Conservation (phyloP, 2,329 filamentous ascomycete genomes). For the Bipolaris victoriae region DNA sequence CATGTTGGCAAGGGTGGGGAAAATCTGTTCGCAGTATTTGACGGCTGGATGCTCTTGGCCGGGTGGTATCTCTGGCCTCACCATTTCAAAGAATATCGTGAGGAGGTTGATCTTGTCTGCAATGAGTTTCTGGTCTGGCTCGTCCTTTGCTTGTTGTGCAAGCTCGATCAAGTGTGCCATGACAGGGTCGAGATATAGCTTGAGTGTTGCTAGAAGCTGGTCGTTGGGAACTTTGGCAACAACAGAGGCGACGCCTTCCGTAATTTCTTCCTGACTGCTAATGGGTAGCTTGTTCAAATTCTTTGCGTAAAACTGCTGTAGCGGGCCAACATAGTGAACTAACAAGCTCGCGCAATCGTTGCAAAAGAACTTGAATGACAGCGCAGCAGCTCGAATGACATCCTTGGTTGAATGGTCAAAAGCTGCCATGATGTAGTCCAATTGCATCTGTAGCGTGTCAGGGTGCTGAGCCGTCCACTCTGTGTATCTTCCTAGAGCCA, state of each 20-base stretch:
- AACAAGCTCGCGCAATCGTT: constrained; percentile 90
- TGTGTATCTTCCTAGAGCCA: constrained; percentile 95
- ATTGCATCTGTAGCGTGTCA: constrained; percentile 87
- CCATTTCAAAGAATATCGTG: constrained; percentile 83
- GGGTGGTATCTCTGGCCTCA: constrained; percentile 74
- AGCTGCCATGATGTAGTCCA: constrained; percentile 93
- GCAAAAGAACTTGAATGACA: constrained; percentile 97
- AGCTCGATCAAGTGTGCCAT: constrained; percentile 84
- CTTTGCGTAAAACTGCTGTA: constrained; percentile 91
- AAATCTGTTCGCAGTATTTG: constrained; percentile 94
- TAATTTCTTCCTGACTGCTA: constrained; percentile 91
- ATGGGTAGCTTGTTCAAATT: constrained; percentile 85
- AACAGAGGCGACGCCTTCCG: constrained; percentile 91
- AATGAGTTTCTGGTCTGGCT: constrained; percentile 82
- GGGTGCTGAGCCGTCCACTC: constrained; percentile 97
- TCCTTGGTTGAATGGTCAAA: constrained; percentile 90
- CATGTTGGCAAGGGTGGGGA: constrained; percentile 84
- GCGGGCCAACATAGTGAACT: constrained; percentile 79
- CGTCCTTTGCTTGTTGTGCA: constrained; percentile 82
- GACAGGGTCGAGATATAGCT: constrained; percentile 91
- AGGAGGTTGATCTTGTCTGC: constrained; percentile 94
- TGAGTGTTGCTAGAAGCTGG: constrained; percentile 83
- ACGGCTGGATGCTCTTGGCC: constrained; percentile 83
- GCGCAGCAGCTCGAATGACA: constrained; percentile 86
- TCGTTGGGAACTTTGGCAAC: constrained; percentile 82